Evolutionary conservation across 2,329 filamentous ascomycete species (phyloP), one percentile per base, ranked within the genome.

Genomic region (Bisporella sp.): DNA sequence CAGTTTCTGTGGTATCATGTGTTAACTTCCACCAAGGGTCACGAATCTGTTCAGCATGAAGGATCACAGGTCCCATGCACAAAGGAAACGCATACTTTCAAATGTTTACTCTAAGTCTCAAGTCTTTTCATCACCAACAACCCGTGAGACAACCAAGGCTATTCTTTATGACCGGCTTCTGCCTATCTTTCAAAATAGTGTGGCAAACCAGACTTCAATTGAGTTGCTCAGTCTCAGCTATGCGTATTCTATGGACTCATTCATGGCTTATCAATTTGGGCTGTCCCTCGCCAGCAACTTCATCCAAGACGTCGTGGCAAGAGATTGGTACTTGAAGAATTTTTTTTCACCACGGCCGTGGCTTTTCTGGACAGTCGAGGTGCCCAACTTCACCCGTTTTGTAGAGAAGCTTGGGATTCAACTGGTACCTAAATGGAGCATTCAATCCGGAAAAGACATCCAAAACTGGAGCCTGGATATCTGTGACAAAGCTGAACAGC

Each of bases 61-160:
- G 1, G 66, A 71, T 6, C 77, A 77, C 41, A 81, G 76, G 48
- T 67, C 76, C 5, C 88, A 92, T 65, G 82, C 83, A 0, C 68
- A 71, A 21, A 75, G 86, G 31, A 92, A 91, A 65, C 79, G 85
- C 31, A 85, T 89, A 78, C 64, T 93, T 39, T 84, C 84, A 48
- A 83, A 89, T 59, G 76, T 89, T 46, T 93, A 91, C 69, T 88
- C 85, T 54, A 93, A 92, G 61, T 86, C 85, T 0, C 80, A 74
- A 44, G 68, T 93, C 46, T 78, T 81, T 48, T 69, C 73, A 1
- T 87, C 83, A 0, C 65, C 72, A 1, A 71, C 81, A 3, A 68
- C 87, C 30, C 69, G 71, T 0, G 69, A 71, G 0, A 80, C 86
- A 56, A 74, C 78, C 1, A 66, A 71, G 4, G 65, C 64, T 0